Evolutionary conservation across 169 alveolate genomes (phyloP).

Genomic region (Eimeria maxima): DNA sequence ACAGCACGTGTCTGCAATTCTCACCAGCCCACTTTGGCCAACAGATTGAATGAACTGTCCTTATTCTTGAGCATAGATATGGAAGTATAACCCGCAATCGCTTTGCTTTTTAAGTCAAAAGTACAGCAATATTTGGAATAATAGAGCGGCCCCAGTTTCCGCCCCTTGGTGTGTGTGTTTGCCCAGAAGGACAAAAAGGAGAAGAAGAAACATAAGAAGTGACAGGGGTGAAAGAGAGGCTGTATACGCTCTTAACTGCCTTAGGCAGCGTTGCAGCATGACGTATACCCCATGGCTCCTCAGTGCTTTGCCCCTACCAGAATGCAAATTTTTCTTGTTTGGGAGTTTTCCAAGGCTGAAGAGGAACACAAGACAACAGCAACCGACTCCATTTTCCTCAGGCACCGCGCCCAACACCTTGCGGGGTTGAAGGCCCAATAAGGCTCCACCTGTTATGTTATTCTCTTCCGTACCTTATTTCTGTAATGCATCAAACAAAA

Average conservation of each 20-base stretch:
- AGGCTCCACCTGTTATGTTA: not conserved
- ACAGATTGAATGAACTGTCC: not conserved
- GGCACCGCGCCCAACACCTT: not conserved
- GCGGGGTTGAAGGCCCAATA: not conserved
- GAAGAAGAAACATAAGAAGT: conserved; percentile 73
- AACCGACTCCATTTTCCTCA: not conserved
- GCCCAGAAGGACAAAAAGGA: conserved; percentile 75
- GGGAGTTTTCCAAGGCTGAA: not conserved
- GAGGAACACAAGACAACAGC: not conserved
- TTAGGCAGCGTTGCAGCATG: not conserved
- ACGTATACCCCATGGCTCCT: not conserved
- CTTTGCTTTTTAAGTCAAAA: not conserved
- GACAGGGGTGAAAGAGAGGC: not conserved
- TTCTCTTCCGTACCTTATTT: not conserved
- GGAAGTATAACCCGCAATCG: not conserved
- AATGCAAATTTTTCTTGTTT: not conserved
- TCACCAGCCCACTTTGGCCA: not conserved
- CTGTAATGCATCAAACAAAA: not conserved
- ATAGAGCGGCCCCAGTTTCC: not conserved
- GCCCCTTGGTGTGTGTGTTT: not conserved
- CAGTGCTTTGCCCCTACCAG: too few species aligned
- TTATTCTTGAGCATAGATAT: not conserved
- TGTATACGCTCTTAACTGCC: not conserved
- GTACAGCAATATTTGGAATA: not conserved
- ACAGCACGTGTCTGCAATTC: not conserved